Conservation (phyloP, 2,329 filamentous ascomycete genomes). For the Penicillium janthinellum region DNA sequence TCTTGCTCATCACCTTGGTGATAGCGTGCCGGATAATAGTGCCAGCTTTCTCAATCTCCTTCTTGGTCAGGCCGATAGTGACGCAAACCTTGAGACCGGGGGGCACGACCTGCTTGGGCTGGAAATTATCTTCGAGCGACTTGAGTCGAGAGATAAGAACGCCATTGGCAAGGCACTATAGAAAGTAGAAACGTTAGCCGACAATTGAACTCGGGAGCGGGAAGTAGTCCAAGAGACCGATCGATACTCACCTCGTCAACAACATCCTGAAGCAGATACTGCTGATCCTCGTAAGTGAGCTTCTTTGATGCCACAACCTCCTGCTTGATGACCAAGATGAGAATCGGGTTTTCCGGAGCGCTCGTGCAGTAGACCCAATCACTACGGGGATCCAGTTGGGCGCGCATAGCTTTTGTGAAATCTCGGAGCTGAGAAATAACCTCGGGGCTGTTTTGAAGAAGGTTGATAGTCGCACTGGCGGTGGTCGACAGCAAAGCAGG, state of each 20-base stretch:
- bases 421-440: conserved; percentile 78
- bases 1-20: conserved; percentile 78
- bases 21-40: conserved; percentile 86
- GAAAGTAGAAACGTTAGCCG: conserved; percentile 14
- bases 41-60: conserved; percentile 94
- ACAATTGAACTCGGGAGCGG: background rate
- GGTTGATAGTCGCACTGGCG: conserved; percentile 82
- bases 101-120: conserved; percentile 69
- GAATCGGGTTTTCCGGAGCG: conserved; percentile 78
- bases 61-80: conserved; percentile 83
- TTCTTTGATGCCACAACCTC: conserved; percentile 74
- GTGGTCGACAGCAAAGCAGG: conserved; percentile 95
- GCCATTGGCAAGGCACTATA: conserved; percentile 77
- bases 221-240: background rate
- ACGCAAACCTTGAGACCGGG: conserved; percentile 89
- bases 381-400: conserved; percentile 86
- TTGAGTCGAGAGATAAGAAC: conserved; percentile 89
- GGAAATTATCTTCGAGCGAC: conserved; percentile 67
- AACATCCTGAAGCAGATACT: conserved; percentile 80
- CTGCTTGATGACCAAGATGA: conserved; percentile 80
- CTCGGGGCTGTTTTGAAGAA: conserved; percentile 85
- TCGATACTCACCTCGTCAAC: conserved; percentile 81
- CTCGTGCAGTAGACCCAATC: conserved; percentile 90
- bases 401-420: conserved; percentile 81
- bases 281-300: conserved; percentile 74